Evolutionary conservation across 2,329 filamentous ascomycete genomes (phyloP), one percentile per base, ranked within the genome.

Genomic region (Sporothrix inflata): DNA sequence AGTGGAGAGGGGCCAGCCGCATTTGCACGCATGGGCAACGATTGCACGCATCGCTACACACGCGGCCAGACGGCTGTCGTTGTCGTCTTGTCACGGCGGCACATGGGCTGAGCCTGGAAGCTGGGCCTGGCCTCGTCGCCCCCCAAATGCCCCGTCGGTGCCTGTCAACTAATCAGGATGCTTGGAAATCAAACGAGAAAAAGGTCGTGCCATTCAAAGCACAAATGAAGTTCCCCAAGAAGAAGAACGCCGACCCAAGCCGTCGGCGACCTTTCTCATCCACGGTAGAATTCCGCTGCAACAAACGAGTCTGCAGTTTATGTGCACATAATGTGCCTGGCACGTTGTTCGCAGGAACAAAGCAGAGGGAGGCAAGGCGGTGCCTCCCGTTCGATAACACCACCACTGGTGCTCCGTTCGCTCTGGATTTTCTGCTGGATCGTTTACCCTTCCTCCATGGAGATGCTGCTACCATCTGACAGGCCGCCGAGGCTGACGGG

Each of bases 21-120:
- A 42, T 6, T 42, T 53, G 42, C 42, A 16, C 42, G 14, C 42
- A 38, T 51, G 38, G 65, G 8, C 1, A 12, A n/a, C 12, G 1
- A 38, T 24, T n/a, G 65, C 24, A 51, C 14, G 5, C 19, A 68
- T 42, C 47, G 34, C 65, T 21, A 42, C 47, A 24, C 47, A 38
- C 45, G 19, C 27, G 65, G 45, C 65, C 66, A 55, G 30, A 55
- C 66, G 66, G 66, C 66, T 55, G 21, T 69, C 66, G 47, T 69
- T 55, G 66, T 55, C 47, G 27, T 57, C 34, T 53, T 55, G 9
- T 53, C 45, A 47, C 45, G 40, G 42, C 63, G 24, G 6, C 45
- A 30, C 16, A 49, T 66, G 63, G 63, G 16, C 24, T 66, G 60
- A 42, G 21, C 19, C 14, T 16, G 21, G 60, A 42, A 9, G 9